Evolutionary conservation across 2,329 filamentous ascomycete genomes (phyloP).

Genomic region (Tolypocladium paradoxum): DNA sequence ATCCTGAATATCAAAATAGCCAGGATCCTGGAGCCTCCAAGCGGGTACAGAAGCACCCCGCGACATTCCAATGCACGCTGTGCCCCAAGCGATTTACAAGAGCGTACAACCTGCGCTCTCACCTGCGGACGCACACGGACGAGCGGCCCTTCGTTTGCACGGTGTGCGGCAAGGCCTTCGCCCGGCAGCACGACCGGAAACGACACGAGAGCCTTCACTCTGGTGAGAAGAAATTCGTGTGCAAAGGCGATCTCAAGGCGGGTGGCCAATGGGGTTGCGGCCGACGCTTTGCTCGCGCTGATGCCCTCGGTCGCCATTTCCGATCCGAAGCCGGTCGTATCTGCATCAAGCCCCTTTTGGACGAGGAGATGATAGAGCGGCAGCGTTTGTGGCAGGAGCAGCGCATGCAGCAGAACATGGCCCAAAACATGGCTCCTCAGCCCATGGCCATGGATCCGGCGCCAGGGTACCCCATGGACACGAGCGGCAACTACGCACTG

Average conservation of each 20-base stretch:
- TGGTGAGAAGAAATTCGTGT: constrained; percentile 98
- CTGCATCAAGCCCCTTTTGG: constrained; percentile 93
- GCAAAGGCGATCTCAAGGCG: constrained; percentile 78
- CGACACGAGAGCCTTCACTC: constrained; percentile 93
- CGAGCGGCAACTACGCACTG: constrained; percentile 53
- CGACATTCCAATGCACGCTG: constrained; percentile 87
- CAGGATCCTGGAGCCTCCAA: constrained; percentile 54
- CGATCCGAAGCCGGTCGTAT: constrained; percentile 89
- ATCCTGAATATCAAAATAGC: constrained; percentile 69
- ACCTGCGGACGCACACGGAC: constrained; percentile 91
- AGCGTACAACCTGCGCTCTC: constrained; percentile 91
- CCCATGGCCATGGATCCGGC: constrained; percentile 49
- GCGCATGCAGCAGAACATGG: constrained; percentile 53
- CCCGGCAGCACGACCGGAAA: constrained; percentile 93
- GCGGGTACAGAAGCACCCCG: constrained; percentile 93
- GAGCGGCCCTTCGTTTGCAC: constrained; percentile 96
- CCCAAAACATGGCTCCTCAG: constrained; percentile 47
- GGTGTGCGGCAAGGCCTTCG: constrained; percentile 94
- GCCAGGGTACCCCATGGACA: constrained; percentile 46
- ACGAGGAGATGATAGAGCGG: constrained; percentile 81
- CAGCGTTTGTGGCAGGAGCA: constrained; percentile 68
- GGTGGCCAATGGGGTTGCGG: constrained; percentile 87
- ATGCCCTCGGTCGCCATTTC: constrained; percentile 90
- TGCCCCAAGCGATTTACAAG: constrained; percentile 95
- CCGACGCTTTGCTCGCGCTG: constrained; percentile 84